Percentiles rank a stretch among this genome's conserved stretches.
Evolutionary conservation across 139 green algal genomes (phyloP).

Genomic region (Marvania coccoides): DNA sequence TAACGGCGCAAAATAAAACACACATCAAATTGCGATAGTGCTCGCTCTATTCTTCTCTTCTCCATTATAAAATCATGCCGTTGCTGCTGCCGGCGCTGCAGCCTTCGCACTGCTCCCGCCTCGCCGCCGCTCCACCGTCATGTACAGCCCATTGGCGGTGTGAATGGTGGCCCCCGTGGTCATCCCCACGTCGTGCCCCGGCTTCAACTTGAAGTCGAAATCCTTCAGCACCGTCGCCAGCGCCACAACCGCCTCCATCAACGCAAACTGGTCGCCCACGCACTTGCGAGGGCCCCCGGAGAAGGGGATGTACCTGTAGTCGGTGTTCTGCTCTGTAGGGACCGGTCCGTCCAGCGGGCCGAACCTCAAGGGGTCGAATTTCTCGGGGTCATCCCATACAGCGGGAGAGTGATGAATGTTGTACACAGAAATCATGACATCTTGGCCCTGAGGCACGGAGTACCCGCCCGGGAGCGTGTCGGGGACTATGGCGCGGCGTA

Average conservation of each 20-base stretch:
- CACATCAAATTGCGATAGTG: no score
- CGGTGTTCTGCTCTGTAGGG: conserved; percentile 94
- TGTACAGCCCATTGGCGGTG: conserved; percentile 82
- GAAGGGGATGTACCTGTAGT: conserved; percentile 87
- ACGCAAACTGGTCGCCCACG: conserved; percentile 94
- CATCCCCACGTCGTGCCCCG: conserved; percentile 76
- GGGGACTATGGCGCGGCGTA: conserved; percentile 64
- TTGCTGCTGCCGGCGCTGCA: neutral
- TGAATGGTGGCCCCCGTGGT: conserved; percentile 95
- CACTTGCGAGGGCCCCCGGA: conserved; percentile 89
- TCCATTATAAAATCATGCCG: neutral
- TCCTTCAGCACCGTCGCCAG: conserved; percentile 76
- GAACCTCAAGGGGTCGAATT: conserved; percentile 92
- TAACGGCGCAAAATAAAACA: no score
- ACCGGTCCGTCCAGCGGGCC: conserved; percentile 72
- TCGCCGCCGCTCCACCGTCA: conserved; percentile 57
- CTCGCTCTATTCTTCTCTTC: no score
- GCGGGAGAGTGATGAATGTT: conserved; percentile 88
- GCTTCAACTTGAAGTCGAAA: conserved; percentile 74
- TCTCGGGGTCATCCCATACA: conserved; percentile 73
- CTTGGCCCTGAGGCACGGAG: conserved; percentile 68
- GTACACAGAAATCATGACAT: conserved; percentile 97
- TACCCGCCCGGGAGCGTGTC: conserved; percentile 76
- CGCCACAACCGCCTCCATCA: conserved; percentile 83
- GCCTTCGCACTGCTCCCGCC: neutral